Evolutionary conservation across 768 basidiomycete species (phyloP).

Genomic region (Leccinum rimulosum): DNA sequence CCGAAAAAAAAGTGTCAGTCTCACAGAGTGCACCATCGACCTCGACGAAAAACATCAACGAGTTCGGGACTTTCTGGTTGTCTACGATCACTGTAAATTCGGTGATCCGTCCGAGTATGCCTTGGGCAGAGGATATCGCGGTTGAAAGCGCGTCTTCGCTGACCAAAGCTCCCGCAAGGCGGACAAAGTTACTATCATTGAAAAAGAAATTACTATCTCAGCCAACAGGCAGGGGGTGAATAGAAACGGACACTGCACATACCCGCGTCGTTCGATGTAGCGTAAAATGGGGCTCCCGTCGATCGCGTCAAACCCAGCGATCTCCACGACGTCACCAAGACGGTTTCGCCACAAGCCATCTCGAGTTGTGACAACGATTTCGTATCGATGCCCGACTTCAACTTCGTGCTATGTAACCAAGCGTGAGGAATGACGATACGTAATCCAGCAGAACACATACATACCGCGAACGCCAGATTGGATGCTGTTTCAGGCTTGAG

Average conservation of each 20-base stretch:
- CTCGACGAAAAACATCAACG: conserved; percentile 13
- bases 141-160: too few relatives aligned
- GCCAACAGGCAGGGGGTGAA: too few relatives aligned
- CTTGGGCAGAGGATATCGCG: conserved; percentile 4
- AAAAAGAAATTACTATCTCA: too few relatives aligned
- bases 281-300: not conserved
- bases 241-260: not conserved
- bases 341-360: conserved; percentile 2
- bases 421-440: not conserved
- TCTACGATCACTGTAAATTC: conserved; percentile 23
- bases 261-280: not conserved
- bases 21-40: conserved; percentile 9
- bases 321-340: not conserved
- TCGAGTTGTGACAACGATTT: conserved; percentile 14
- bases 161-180: too few relatives aligned
- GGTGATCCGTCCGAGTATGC: conserved; percentile 7
- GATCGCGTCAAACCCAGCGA: not conserved
- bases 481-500: conserved; percentile 10
- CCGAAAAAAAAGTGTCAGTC: not conserved
- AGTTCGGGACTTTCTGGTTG: not conserved
- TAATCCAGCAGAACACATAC: not conserved
- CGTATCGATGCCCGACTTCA: conserved; percentile 4
- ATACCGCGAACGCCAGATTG: conserved; percentile 13
- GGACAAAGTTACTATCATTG: too few relatives aligned
- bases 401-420: conserved; percentile 12